Evolutionary conservation across 768 basidiomycete species (phyloP), one percentile per base, ranked within the genome.

Genomic region (Tylopilus sp.): DNA sequence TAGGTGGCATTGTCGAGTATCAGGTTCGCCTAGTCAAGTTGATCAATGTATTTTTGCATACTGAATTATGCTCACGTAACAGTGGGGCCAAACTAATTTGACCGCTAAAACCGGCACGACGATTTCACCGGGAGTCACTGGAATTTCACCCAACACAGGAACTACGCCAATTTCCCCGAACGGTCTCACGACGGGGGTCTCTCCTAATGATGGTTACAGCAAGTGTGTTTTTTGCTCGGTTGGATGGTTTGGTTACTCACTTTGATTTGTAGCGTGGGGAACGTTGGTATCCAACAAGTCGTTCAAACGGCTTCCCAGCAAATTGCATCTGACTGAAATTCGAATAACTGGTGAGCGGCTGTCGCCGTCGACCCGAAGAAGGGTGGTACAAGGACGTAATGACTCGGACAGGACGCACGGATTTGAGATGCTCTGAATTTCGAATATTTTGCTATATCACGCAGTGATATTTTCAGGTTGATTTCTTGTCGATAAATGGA

Each of bases 191-290:
- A 77, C 76, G 5, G 81, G 79, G 7, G 47, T 71, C n/a, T 81
- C 82, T 3, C 85, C 85, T 23, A 81, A 83, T 50, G 85, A 86
- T 66, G 85, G 85, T 63, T 86, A 86, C 59, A 71, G 73, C 33
- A 71, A 45, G 69, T 70, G 38, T 36, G 70, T 20, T 44, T 50
- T 54, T 47, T 21, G 35, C 31, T 13, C 43, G n/a, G 47, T 20
- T 6, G 31, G n/a, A 22, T 11, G 6, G 45, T 36, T 6, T 21
- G 12, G 43, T 20, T 25, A 38, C 51, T 56, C 20, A 61, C 17
- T 35, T 40, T 50, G 33, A 25, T 61, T 45, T 35, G 30, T 48
- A 74, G 74, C 11, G 61, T 47, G 13, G 56, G 57, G 26, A 65
- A 66, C 20, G 47, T 71, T 53, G 58, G 50, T 23, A 62, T 69